Evolutionary conservation across 257 asterid genomes (phyloP), one percentile per base, ranked within the genome.

Genomic region (Petunia secreta): DNA sequence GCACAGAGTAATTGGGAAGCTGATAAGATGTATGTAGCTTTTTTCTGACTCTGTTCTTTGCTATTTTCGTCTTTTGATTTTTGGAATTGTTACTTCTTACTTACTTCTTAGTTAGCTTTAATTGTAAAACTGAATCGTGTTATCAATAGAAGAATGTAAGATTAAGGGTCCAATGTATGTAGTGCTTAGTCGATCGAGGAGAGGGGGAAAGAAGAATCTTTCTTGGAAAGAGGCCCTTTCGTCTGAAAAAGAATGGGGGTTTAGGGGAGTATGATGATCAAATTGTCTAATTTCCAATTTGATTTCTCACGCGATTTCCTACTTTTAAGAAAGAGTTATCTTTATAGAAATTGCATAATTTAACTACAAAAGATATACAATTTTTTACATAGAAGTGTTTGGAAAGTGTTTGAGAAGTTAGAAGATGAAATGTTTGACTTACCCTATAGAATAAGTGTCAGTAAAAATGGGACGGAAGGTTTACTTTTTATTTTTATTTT

Each of bases 1-100:
- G 95, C 99, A 48, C 98, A 90, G 95, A 96, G 97, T 87, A 92
- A 94, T 82, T 96, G 99, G 99, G 99, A 96, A 87, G 99, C 98
- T 53, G 98, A 96, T 88, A 96, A 94, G 92, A 96, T 96, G 99
- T 96, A 91, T 77, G 54, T 52, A 46, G 1, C 58, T 78, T 54
- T 40, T 39, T 73, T 25, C 16, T 7, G 2, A 25, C 25, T 25
- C 25, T 25, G 11, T 0, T 59, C 34, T 8, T 58, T n/a, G 9
- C 6, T n/a, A 1, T 14, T 13, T 55, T 6, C 2, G 6, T 36
- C 1, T 60, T 48, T 8, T 50, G 16, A 2, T 37, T 63, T 64
- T 53, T 6, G 16, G 39, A 68, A 41, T 67, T 66, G 14, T 15
- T 46, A 44, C 6, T 2, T 71, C 60, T 34, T 10, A 8, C 2